Percentiles rank a stretch among this genome's conserved stretches.
Conservation (phyloP, 1,284 basidiomycete species). For the Leccinum griseonigrum region DNA sequence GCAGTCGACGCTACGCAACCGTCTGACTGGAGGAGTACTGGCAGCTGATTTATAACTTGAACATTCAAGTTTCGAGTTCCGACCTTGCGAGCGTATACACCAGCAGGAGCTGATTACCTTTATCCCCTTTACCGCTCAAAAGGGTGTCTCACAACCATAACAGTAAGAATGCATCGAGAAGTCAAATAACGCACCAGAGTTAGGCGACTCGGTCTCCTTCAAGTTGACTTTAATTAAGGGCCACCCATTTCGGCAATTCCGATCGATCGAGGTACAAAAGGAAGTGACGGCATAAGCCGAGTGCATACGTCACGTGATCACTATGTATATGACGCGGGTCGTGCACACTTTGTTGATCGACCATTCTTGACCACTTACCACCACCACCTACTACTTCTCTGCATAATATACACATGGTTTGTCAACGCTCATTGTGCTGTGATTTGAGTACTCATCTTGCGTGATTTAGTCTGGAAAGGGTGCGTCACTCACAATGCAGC, state of each 20-base stretch:
- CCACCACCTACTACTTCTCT: slow-evolving; percentile 36
- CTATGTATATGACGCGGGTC: slow-evolving; percentile 34
- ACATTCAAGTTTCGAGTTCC: not conserved
- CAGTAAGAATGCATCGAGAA: not conserved
- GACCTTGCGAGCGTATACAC: not conserved
- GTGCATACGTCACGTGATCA: slow-evolving; percentile 42
- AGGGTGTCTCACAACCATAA: not conserved
- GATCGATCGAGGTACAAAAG: not conserved
- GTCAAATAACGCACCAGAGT: not conserved
- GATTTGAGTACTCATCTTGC: slow-evolving; percentile 11
- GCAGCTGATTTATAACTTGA: not conserved
- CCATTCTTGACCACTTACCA: slow-evolving; percentile 42
- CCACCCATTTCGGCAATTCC: not conserved
- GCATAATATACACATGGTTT: slow-evolving; percentile 37
- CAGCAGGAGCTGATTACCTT: not conserved
- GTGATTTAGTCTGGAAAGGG: slow-evolving; percentile 47
- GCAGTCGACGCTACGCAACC: too few species aligned
- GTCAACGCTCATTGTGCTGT: slow-evolving; percentile 13
- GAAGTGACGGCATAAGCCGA: not conserved
- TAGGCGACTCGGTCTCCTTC: too few species aligned
- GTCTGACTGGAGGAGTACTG: too few species aligned
- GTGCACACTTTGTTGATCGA: slow-evolving; percentile 39
- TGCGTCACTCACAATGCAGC: slow-evolving; percentile 21
- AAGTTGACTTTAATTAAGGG: too few species aligned
- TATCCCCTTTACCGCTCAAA: not conserved